Conservation (phyloP, 2,329 filamentous ascomycete species). For the Botrytis deweyae region DNA sequence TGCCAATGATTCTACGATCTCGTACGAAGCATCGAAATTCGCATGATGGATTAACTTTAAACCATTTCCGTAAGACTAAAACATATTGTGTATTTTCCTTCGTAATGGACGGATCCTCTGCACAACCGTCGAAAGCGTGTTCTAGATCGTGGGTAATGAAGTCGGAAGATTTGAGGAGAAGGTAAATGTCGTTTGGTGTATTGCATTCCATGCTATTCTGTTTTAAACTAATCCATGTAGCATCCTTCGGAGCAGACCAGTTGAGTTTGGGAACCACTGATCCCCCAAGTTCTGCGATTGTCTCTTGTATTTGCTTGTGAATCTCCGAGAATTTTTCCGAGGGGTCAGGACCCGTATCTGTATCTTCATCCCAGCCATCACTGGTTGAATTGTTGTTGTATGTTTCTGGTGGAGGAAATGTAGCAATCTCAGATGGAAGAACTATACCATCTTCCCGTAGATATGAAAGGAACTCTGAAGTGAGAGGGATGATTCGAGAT, state of each 20-base stretch:
- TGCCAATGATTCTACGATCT: slow-evolving; percentile 72
- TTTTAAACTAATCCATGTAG: slow-evolving; percentile 82
- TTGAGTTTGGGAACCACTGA: slow-evolving; percentile 91
- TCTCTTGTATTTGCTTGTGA: slow-evolving; percentile 73
- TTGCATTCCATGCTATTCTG: slow-evolving; percentile 90
- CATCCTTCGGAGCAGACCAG: slow-evolving; percentile 96
- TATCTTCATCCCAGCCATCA: slow-evolving; percentile 52
- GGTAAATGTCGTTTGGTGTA: slow-evolving; percentile 85
- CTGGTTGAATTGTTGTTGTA: slow-evolving; percentile 49
- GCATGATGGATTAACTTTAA: slow-evolving; percentile 83
- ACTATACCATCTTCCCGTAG: slow-evolving; percentile 91
- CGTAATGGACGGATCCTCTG: slow-evolving; percentile 31
- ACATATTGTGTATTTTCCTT: slow-evolving; percentile 46
- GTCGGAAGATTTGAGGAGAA: slow-evolving; percentile 90
- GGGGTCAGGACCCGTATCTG: slow-evolving; percentile 34
- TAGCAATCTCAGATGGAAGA: slow-evolving; percentile 62
- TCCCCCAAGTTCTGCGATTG: slow-evolving; percentile 79
- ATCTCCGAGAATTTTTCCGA: slow-evolving; percentile 59
- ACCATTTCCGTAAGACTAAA: slow-evolving; percentile 83
- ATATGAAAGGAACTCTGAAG: slow-evolving; percentile 75
- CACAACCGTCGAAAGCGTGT: slow-evolving; percentile 82
- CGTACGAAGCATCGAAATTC: slow-evolving; percentile 97
- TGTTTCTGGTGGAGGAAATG: slow-evolving; percentile 31
- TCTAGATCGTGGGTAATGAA: slow-evolving; percentile 94
- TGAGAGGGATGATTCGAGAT: slow-evolving; percentile 78